Base-by-base conservation (phyloP, 495 filamentous ascomycete genomes). In the Pseudevernia furfuracea region DNA sequence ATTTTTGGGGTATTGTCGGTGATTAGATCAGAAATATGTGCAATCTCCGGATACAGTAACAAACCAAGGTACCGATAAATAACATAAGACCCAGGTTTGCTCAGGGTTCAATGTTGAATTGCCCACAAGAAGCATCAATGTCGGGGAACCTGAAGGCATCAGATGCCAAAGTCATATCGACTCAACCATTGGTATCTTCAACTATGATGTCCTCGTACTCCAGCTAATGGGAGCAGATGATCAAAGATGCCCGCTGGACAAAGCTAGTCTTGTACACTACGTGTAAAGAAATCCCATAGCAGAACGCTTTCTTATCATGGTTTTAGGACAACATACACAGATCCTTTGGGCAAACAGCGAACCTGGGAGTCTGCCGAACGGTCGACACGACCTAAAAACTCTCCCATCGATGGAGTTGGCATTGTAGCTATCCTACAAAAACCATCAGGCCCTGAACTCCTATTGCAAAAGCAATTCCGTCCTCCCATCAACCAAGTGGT, bases 401-500 rank as follows among this genome's bases (percentile, higher is more conserved):
- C 85, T 46, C 83, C 83, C 43, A 87, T 96, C 49, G 94, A 97
- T 71, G 93, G 89, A 56, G 93, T 97, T 1, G 92, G 91, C 25
- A 96, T 97, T 64, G 84, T 93, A 38, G 89, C 92, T 25, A 89
- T 98, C 69, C 75, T 98, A 4, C 85, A 90, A 69, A 88, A 89
- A 67, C 76, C 85, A 2, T 81, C 80, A 1, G 85, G 85, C 14
- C 87, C 88, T 1, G 86, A 93, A 68, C 79, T 96, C 30, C 76
- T 97, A 30, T 81, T 96, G 25, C 89, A 94, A 68, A 92, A 91
- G 70, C 92, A 97, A 71, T 97, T 87, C 72, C 84, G 92, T 11
- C 92, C 92, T 1, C 92, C 92, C 0, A 78, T 95, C 48, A 84
- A 89, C 67, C 88, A 88, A 66, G 77, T 89, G 34, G 82, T 84